These are phyloP conservation scores for Coemansia aciculifera DNA, from an alignment of 192 early-diverging fungal genomes.

Conservation along the genomic window DNA sequence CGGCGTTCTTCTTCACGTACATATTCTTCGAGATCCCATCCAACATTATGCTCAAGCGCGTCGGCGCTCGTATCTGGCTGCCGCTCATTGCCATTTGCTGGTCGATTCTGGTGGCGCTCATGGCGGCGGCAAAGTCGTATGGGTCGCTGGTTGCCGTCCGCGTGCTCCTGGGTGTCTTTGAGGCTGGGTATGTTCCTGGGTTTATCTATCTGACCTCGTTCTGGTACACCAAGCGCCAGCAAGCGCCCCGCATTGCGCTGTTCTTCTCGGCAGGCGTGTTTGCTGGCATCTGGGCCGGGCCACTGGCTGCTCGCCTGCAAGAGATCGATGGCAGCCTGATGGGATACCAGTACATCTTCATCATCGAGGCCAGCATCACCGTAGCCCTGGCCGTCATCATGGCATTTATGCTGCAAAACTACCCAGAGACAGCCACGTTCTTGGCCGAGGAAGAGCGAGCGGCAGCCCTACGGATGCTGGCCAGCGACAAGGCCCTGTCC, in stretches of 20 bases:
- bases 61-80: conserved; percentile 48
- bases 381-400: conserved; percentile 47
- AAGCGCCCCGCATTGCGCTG: conserved; percentile 44
- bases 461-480: conserved; percentile 50
- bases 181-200: conserved; percentile 76
- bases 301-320: conserved; percentile 41
- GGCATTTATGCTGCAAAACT: conserved; percentile 55
- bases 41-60: conserved; percentile 57
- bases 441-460: conserved; percentile 58
- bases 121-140: conserved; percentile 65
- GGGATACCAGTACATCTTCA: conserved; percentile 57
- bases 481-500: conserved; percentile 26
- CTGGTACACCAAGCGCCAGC: conserved; percentile 57
- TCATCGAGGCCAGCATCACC: conserved; percentile 61
- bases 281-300: conserved; percentile 55
- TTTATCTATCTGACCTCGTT: conserved; percentile 60
- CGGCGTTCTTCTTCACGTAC: conserved; percentile 65
- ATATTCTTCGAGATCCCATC: conserved; percentile 67
- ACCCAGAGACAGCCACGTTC: conserved; percentile 58
- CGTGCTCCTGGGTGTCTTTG: conserved; percentile 47
- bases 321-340: conserved; percentile 28
- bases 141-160: conserved; percentile 48
- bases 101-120: conserved; percentile 50
- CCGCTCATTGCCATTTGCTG: conserved; percentile 49
- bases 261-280: conserved; percentile 55